Base-by-base conservation (phyloP, 164 flowering plant species). In the Tetrastigma voinierianum region DNA sequence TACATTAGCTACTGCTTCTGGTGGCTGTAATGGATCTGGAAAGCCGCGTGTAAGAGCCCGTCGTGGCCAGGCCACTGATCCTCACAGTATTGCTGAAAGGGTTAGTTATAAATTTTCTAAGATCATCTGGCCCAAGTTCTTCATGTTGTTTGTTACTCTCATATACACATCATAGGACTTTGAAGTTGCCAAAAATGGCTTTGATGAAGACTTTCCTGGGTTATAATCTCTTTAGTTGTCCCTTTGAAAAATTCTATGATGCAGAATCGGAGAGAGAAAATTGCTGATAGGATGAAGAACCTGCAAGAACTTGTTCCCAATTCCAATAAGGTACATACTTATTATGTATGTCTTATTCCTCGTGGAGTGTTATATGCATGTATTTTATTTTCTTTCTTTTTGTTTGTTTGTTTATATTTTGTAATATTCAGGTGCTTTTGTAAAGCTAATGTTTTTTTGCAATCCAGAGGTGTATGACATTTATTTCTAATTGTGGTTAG, bases 61-160 rank as follows among this genome's bases (percentile, higher is more conserved):
- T 2, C 67, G 89, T 71, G 89, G 89, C 51, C 89, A 85, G 71
- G 89, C 89, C 51, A 85, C 89, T 24, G 89, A 85, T 64, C 89
- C 89, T 32, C 89, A 85, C 76, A 85, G 89, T 67, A 85, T 85
- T 18, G 89, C 89, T 19, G 89, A 85, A 73, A 75, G 89, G 78
- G 89, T 84, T 21, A 76, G 79, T 69, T 55, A 47, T 55, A 8
- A 62, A 24, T 47, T 7, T 15, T 44, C 46, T 13, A 57, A 13
- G 10, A 43, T 65, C 10, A 14, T 49, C 52, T 49, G 52, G 15
- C 2, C 25, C 18, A 32, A 57, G 32, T 40, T 51, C 24, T 16
- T 58, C 32, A 17, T 54, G 60, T 25, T 25, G 16, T 62, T 47
- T 25, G 46, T 46, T 44, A 11, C 10, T 45, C 40, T 32, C 7